A percentile compares a stretch with the other conserved stretches of the same genome.
phyloP scores from a whole-genome alignment of 75 land plant species.

The Sequoia sempervirens region DNA sequence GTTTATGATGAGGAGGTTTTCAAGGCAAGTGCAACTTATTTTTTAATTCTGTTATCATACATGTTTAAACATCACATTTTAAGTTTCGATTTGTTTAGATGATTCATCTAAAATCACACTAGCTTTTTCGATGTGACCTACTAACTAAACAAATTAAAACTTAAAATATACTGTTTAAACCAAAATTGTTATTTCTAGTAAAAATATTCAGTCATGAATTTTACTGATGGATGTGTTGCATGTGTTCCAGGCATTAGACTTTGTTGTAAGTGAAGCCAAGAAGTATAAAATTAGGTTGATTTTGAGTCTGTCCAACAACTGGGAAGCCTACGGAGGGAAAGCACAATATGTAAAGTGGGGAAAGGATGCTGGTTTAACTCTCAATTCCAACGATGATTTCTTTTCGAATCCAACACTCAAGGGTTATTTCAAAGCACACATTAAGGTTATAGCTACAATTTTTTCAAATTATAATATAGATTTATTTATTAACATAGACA shows the following conservation, averaged over 20 bases:
- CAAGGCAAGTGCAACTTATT: constrained; percentile 32
- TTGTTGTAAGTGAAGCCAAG: constrained; percentile 80
- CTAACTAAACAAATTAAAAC: no score
- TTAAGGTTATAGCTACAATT: no score
- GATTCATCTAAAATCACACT: no score
- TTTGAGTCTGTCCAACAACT: constrained; percentile 74
- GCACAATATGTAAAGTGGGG: constrained; percentile 91
- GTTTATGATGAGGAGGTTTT: constrained; percentile 86
- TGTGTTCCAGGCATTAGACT: constrained; percentile 68
- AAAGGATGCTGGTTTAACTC: constrained; percentile 54
- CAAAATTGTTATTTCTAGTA: no score
- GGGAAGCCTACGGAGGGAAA: constrained; percentile 91
- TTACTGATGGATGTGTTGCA: constrained; percentile 4
- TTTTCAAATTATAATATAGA: no score
- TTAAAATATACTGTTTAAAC: no score
- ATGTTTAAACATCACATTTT: no score
- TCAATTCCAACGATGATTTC: constrained; percentile 73
- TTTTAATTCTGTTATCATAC: no score
- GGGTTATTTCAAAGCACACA: constrained; percentile 61
- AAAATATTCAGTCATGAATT: not conserved
- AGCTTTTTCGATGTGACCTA: no score
- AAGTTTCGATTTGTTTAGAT: no score
- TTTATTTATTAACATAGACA: no score
- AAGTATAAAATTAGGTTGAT: constrained; percentile 68
- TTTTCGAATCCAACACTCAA: constrained; percentile 68